These are phyloP conservation scores for Trypanosoma congolense DNA, from an alignment of 208 protist genomes.

Conservation along the genomic window DNA sequence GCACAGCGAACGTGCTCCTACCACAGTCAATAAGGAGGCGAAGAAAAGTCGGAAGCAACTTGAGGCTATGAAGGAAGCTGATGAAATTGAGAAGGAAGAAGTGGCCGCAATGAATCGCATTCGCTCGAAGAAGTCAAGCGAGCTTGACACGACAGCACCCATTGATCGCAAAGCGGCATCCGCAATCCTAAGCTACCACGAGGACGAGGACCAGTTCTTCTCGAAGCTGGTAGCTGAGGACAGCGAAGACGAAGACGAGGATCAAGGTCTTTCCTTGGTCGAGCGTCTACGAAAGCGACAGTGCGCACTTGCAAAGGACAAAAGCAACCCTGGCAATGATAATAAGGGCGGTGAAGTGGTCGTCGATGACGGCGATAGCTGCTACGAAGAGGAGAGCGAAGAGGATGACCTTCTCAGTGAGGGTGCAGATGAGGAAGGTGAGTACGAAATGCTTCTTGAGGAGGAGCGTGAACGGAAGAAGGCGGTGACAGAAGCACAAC, in stretches of 20 bases:
- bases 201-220: slow-evolving; percentile 91
- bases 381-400: slow-evolving; percentile 20
- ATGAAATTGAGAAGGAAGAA: slow-evolving; percentile 83
- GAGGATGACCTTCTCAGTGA: slow-evolving; percentile 20
- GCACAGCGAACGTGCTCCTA: slow-evolving; percentile 27
- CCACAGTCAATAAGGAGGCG: slow-evolving; percentile 36
- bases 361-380: slow-evolving; percentile 27
- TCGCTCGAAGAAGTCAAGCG: slow-evolving; percentile 65
- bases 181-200: slow-evolving; percentile 70
- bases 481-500: slow-evolving; percentile 21
- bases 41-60: slow-evolving; percentile 63
- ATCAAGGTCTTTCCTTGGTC: slow-evolving; percentile 72
- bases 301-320: slow-evolving; percentile 27
- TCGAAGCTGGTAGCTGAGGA: slow-evolving; percentile 52
- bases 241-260: slow-evolving; percentile 34
- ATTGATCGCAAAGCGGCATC: slow-evolving; percentile 38
- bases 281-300: slow-evolving; percentile 66
- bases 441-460: slow-evolving; percentile 62
- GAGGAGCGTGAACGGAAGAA: slow-evolving; percentile 51
- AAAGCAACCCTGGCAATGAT: slow-evolving; percentile 1
- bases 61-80: slow-evolving; percentile 55
- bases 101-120: slow-evolving; percentile 77
- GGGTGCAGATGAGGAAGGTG: slow-evolving; percentile 29
- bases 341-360: slow-evolving; percentile 17
- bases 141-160: slow-evolving; percentile 23